Evolutionary conservation across 306 rosid species (phyloP), one percentile per base, ranked within the genome.

Genomic region (Corylus heterophylla): DNA sequence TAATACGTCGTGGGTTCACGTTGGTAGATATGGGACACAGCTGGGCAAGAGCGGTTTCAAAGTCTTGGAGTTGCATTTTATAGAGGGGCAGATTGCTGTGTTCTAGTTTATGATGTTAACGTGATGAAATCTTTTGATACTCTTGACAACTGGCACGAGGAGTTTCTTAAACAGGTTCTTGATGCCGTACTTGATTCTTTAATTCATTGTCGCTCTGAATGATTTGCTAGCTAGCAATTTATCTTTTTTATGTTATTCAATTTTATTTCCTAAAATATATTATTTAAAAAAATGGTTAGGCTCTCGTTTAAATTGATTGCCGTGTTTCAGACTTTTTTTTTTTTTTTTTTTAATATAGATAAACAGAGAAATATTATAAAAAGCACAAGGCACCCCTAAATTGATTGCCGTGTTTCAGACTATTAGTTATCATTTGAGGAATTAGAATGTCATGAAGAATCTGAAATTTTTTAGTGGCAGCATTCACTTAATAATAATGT

Each of bases 71-170:
- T 94, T 80, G 89, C 97, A 0, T 94, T 94, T 79, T 94, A 92
- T 80, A 88, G 98, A 84, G 98, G 98, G 61, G 97, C 97, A 0
- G 97, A 92, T 88, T 94, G 98, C 83, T 94, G 98, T 73, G 97
- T 92, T 75, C 89, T 94, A 14, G 98, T 90, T 14, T 94, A 92
- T 74, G 98, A 94, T 80, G 97, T 94, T 71, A 94, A 92, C 17
- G 91, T 94, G 49, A 87, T 88, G 98, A 92, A 85, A 87, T 92
- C 98, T 25, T 94, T 94, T 74, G 98, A 94, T 77, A 86, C 93
- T 48, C 98, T 94, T 76, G 97, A 94, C 27, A 94, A 82, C 83
- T 92, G 97, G 97, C 98, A 94, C 1, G 98, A 91, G 85, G 98
- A 94, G 87, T 94, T 94, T 91, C 97, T 94, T 69, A 94, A 89